Evolutionary conservation across 2,329 filamentous ascomycete genomes (phyloP).

Genomic region (Sclerotiophoma versabilis): DNA sequence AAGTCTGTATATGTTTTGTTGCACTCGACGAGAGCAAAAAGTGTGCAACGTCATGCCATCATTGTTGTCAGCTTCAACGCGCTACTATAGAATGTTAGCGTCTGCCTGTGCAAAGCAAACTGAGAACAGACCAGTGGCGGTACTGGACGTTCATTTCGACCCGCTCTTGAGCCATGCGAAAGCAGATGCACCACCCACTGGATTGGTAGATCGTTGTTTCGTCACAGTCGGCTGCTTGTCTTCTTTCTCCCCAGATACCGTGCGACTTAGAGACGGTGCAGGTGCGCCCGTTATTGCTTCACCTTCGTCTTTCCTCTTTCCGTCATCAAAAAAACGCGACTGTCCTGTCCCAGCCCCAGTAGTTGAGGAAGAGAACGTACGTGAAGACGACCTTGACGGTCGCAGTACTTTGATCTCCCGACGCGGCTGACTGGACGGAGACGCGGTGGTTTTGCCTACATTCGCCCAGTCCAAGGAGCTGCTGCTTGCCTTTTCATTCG

Average conservation of each 20-base stretch:
- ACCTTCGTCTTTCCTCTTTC: conserved; percentile 46
- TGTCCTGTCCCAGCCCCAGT: conserved; percentile 43
- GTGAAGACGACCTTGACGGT: conserved; percentile 69
- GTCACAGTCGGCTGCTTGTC: conserved; percentile 47
- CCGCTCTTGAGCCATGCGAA: conserved; percentile 84
- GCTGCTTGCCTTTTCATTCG: conserved; percentile 39
- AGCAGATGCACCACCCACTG: conserved; percentile 88
- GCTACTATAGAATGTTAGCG: background rate
- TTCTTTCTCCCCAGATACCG: conserved; percentile 42
- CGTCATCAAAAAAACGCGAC: conserved; percentile 60
- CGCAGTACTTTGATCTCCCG: conserved; percentile 89
- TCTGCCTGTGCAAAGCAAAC: background rate
- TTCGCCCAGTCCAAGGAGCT: conserved; percentile 61
- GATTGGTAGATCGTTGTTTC: conserved; percentile 73
- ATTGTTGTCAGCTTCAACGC: background rate
- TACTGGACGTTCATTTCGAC: conserved; percentile 32
- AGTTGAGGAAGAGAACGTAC: conserved; percentile 52
- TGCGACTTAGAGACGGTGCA: conserved; percentile 36
- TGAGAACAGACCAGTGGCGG: background rate
- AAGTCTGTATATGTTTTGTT: no score
- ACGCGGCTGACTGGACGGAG: conserved; percentile 70
- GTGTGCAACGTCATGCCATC: background rate
- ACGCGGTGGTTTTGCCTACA: conserved; percentile 62
- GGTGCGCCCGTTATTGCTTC: conserved; percentile 21
- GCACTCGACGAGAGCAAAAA: background rate